A percentile compares a stretch with the other conserved stretches of the same genome.
Conservation (phyloP, 139 green algal genomes). For the Klebsormidium nitens region DNA sequence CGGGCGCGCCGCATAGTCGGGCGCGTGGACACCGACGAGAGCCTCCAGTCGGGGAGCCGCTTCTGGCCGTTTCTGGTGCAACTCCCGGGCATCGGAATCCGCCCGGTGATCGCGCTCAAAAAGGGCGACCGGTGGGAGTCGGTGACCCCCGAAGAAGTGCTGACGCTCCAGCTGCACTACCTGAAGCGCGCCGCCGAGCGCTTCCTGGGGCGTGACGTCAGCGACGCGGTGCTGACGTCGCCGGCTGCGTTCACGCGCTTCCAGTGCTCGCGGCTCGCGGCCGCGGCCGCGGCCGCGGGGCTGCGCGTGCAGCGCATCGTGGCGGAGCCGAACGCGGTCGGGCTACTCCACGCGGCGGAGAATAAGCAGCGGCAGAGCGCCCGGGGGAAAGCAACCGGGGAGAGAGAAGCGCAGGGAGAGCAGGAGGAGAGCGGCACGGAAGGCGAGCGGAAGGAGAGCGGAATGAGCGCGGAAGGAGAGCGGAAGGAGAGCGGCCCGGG, state of each 20-base stretch:
- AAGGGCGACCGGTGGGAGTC: not conserved
- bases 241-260: constrained; percentile 12
- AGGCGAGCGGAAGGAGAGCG: too few species aligned
- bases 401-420: too few species aligned
- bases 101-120: not conserved
- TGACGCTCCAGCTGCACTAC: constrained; percentile 3
- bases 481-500: too few species aligned
- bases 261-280: constrained; percentile 3
- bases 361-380: too few species aligned
- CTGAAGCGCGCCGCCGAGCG: constrained; percentile 11
- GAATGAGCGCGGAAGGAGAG: too few species aligned
- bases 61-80: constrained; percentile 1
- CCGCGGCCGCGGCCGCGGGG: constrained; percentile 1
- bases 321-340: constrained; percentile 14
- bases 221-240: constrained; percentile 8
- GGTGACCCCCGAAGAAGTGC: constrained; percentile 11
- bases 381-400: too few species aligned
- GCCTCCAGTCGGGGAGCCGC: not conserved
- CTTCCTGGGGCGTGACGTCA: not conserved
- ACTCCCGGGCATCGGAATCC: not conserved
- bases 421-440: too few species aligned
- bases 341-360: constrained; percentile 9
- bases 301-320: constrained; percentile 14
- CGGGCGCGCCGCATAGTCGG: not conserved
- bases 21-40: not conserved